Base-by-base conservation (phyloP, 805 yeast genomes). In the Candida lessepsii region DNA sequence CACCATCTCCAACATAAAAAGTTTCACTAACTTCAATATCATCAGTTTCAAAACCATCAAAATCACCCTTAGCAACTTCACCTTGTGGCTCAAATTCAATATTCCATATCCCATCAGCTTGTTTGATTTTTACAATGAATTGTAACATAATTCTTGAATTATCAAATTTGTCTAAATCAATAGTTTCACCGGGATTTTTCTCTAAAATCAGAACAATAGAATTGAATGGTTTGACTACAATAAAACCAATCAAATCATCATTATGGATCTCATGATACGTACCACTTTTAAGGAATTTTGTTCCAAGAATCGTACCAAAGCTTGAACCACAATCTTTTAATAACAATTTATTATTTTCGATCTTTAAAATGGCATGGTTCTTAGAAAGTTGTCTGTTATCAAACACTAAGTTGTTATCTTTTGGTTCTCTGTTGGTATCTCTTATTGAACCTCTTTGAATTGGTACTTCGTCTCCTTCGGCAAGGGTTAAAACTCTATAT, bases 301-400 rank as follows among this genome's bases (percentile, higher is more conserved):
- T 51, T 41, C 65, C 60, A 40, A 62, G 35, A 7, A 63, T 44
- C 13, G 73, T 67, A 2, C 74, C 74, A 49, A 67, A 68, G 14
- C 67, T 65, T 5, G 72, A 66, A 19, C 46, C 45, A 19, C 45
- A 40, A 41, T 70, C 75, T 43, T 49, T 16, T n/a, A 47, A 52
- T 26, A 38, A 50, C 24, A 67, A 50, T 10, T 19, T 28, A 11
- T 52, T 54, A 20, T 57, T 46, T 9, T 16, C 11, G 29, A 40
- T 31, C 38, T 42, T 44, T 24, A 67, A 37, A 13, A 44, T 39
- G 8, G 73, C 73, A 46, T 70, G 75, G 4, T 45, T 31, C 47
- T 66, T 67, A 7, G 72, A 66, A 33, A 70, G 47, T 47, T 68
- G 73, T 29, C 60, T 45, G 45, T 63, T 60, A 21, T 48, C 44